Conservation (phyloP, 208 protist species). For the Leishmania turanica region DNA sequence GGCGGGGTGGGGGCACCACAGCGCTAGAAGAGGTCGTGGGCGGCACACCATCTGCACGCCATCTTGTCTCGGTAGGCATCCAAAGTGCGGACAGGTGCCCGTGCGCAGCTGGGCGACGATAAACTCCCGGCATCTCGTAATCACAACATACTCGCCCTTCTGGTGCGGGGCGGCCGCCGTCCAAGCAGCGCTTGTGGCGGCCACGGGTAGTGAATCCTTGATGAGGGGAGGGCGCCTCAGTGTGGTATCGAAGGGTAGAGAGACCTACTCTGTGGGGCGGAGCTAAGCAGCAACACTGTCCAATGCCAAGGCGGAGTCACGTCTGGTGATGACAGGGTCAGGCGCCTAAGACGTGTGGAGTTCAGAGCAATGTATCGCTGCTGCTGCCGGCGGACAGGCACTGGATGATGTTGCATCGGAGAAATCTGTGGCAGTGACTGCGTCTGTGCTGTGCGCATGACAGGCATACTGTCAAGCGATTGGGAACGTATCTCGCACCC, state of each 20-base stretch:
- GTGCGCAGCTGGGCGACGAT: not conserved
- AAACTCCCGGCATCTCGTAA: not conserved
- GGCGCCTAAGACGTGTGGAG: not conserved
- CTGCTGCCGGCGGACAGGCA: not conserved
- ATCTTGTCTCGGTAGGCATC: not conserved
- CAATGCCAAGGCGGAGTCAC: not conserved
- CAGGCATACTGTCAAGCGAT: too few species aligned
- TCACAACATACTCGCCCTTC: not conserved
- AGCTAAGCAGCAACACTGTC: not conserved
- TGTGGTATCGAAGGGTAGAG: too few species aligned
- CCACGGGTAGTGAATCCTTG: too few species aligned
- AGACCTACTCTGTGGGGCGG: too few species aligned
- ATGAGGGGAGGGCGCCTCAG: too few species aligned
- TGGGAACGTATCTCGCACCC: too few species aligned
- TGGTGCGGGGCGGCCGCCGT: not conserved
- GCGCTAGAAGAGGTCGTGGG: not conserved
- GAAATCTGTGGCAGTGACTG: too few species aligned
- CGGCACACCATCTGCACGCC: not conserved
- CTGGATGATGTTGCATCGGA: not conserved
- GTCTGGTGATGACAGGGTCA: not conserved
- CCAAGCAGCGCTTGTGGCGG: not conserved
- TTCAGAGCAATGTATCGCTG: not conserved
- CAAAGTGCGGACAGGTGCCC: not conserved
- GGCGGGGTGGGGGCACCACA: not conserved
- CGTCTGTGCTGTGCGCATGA: too few species aligned